phyloP scores from a whole-genome alignment of 1,284 basidiomycete genomes.

The Neonothopanus nambi region DNA sequence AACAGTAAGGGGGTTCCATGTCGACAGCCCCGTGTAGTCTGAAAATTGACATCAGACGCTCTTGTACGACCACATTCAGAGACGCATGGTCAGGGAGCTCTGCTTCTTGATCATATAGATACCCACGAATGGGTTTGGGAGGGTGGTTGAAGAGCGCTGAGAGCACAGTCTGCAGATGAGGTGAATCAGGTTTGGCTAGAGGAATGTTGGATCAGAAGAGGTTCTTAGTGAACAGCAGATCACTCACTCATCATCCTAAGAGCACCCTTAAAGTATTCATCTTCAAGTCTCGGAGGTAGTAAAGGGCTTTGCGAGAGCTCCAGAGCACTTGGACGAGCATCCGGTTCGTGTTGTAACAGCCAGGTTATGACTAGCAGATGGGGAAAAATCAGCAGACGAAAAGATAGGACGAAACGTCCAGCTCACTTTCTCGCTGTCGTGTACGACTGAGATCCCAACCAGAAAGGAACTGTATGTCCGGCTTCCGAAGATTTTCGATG shows the following conservation, averaged over 20 bases:
- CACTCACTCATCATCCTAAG: constrained; percentile 71
- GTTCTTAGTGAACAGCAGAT: constrained; percentile 10
- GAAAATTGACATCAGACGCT: constrained; percentile 77
- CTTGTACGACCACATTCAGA: constrained; percentile 76
- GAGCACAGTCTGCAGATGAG: constrained; percentile 70
- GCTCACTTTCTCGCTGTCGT: constrained; percentile 68
- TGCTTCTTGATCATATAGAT: constrained; percentile 78
- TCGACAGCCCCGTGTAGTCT: constrained; percentile 89
- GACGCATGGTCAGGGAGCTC: constrained; percentile 73
- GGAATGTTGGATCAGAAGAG: constrained; percentile 3
- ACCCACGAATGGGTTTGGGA: constrained; percentile 66
- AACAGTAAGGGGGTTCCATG: constrained; percentile 83
- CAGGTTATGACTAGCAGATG: constrained; percentile 73
- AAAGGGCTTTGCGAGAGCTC: constrained; percentile 83
- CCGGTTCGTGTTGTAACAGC: constrained; percentile 84
- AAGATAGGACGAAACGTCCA: neutral
- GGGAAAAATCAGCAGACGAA: constrained; percentile 15
- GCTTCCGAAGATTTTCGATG: constrained; percentile 75
- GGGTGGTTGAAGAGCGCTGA: constrained; percentile 72
- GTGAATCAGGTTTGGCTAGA: constrained; percentile 70
- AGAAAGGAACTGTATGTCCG: constrained; percentile 72
- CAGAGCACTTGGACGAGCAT: constrained; percentile 80
- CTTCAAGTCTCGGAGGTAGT: constrained; percentile 74
- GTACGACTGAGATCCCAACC: constrained; percentile 70
- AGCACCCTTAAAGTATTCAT: constrained; percentile 84